Evolutionary conservation across 1,284 basidiomycete species (phyloP).

Genomic region (Cutaneotrichosporon dermatis): DNA sequence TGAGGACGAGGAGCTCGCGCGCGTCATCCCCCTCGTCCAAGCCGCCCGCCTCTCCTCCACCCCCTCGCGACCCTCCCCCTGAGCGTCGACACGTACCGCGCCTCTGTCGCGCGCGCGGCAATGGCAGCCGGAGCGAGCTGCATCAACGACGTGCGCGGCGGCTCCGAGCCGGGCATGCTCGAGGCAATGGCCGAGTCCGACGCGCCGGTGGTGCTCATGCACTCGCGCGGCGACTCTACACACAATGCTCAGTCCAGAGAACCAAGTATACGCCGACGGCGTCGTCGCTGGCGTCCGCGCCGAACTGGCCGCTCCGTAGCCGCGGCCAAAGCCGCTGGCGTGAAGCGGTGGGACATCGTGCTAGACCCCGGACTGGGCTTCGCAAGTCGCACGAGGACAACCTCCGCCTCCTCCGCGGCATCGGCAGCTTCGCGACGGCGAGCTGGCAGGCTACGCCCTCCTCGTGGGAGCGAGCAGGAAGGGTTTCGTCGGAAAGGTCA

Average conservation of each 20-base stretch:
- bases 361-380: conserved; percentile 94
- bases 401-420: conserved; percentile 61
- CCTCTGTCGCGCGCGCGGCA: conserved; percentile 71
- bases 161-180: conserved; percentile 63
- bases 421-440: conserved; percentile 53
- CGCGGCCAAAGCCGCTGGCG: conserved; percentile 66
- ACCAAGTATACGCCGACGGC: conserved; percentile 63
- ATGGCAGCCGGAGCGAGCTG: conserved; percentile 81
- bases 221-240: conserved; percentile 73
- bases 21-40: conserved; percentile 69
- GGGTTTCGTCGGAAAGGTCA: conserved; percentile 68
- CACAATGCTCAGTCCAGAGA: conserved; percentile 56
- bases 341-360: conserved; percentile 85
- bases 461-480: conserved; percentile 79
- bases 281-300: conserved; percentile 66
- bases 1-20: conserved; percentile 65
- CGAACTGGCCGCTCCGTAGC: conserved; percentile 73
- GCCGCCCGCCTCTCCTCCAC: conserved; percentile 37
- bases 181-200: conserved; percentile 58
- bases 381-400: conserved; percentile 76
- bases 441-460: conserved; percentile 55
- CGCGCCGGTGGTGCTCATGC: conserved; percentile 82
- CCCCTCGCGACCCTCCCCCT: conserved; percentile 54
- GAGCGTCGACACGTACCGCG: conserved; percentile 90
- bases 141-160: conserved; percentile 90